phyloP scores from a whole-genome alignment of 345 rosid species.

The Physaria fendleri region DNA sequence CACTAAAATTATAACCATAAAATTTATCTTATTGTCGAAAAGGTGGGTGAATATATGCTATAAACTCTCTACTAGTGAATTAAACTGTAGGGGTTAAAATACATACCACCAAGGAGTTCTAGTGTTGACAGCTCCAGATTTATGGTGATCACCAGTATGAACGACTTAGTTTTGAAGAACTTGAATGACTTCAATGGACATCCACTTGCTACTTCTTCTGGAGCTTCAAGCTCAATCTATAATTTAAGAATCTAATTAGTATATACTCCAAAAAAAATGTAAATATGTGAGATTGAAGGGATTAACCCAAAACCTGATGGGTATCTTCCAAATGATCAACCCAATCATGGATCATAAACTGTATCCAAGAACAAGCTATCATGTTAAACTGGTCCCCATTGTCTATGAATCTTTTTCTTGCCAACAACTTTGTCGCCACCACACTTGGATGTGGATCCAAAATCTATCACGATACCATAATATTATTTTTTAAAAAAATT shows the following conservation, averaged over 20 bases:
- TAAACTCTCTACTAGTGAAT: too few species aligned
- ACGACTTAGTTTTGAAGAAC: slow-evolving; percentile 50
- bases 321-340: slow-evolving; percentile 76
- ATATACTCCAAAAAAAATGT: neutral
- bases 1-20: too few species aligned
- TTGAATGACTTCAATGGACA: slow-evolving; percentile 67
- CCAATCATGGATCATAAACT: slow-evolving; percentile 92
- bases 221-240: slow-evolving; percentile 59
- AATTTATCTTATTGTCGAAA: too few species aligned
- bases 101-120: slow-evolving; percentile 84
- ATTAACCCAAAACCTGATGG: slow-evolving; percentile 36
- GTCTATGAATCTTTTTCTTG: slow-evolving; percentile 47
- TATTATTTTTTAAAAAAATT: too few species aligned
- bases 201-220: slow-evolving; percentile 40
- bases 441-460: slow-evolving; percentile 71
- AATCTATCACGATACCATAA: slow-evolving; percentile 35
- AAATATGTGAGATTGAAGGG: neutral
- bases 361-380: slow-evolving; percentile 80
- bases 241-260: neutral
- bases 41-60: too few species aligned
- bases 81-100: too few species aligned
- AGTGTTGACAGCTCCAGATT: slow-evolving; percentile 49
- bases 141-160: slow-evolving; percentile 29
- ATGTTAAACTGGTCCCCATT: slow-evolving; percentile 61
- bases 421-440: slow-evolving; percentile 56